Base-by-base conservation (phyloP, 495 filamentous ascomycete genomes). In the Parmelia sp. region DNA sequence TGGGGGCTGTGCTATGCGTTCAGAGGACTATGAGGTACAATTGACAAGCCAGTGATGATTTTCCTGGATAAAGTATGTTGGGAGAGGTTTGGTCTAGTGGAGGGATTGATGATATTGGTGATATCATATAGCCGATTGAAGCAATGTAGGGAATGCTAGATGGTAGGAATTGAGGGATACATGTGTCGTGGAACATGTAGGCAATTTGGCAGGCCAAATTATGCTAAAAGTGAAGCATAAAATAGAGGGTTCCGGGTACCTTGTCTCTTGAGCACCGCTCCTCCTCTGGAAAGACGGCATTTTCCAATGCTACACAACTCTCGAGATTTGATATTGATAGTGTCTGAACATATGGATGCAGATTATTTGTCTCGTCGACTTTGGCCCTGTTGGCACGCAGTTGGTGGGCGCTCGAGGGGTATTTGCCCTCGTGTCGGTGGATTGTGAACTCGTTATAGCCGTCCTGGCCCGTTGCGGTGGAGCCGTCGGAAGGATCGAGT, bases 251-350 rank as follows among this genome's bases (percentile, higher is more conserved):
- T n/a, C n/a, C n/a, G n/a, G n/a, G n/a, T 79, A 90, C 92, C 85
- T 96, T 96, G 67, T 95, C 91, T 71, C 78, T 80, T 23, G 88
- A 83, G 66, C 87, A 88, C 44, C 90, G 81, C 74, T 96, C 87
- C 9, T 79, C 75, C 65, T 89, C 77, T 1, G 85, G 81, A 69
- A 96, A 96, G 4, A 88, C 84, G 0, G 81, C 83, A 57, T 86
- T 84, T 74, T 97, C 92, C 40, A 97, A 81, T 19, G 77, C 77
- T 33, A 91, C 76, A 73, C 90, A 93, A 27, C 88, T 85, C 1
- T 94, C 90, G 15, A 91, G 76, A 71, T 96, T 89, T 0, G 85
- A 85, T 55, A 84, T 73, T 31, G 83, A 88, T 42, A 97, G 80
- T 21, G 87, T 82, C 65, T 90, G 85, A 8, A 88, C 83, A 62